Evolutionary conservation across 495 filamentous ascomycete genomes (phyloP).

Genomic region (Astrothelium macrocarpum): DNA sequence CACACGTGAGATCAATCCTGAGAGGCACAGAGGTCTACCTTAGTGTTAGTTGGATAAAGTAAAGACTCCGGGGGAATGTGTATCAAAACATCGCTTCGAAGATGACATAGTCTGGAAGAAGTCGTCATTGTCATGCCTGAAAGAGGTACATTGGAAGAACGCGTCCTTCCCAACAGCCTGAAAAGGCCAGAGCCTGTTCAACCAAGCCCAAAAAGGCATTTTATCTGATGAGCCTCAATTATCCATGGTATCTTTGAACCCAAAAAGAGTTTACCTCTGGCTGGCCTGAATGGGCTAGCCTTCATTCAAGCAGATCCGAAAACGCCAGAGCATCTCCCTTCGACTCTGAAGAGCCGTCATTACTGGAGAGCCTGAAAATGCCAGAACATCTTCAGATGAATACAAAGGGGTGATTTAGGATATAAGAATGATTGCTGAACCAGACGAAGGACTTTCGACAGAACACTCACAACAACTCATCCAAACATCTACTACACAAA

Average conservation of each 20-base stretch:
- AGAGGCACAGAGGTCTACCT: too few relatives aligned
- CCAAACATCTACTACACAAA: neutral
- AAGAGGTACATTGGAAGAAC: neutral
- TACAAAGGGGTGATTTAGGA: neutral
- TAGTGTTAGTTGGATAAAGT: neutral
- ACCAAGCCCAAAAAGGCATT: neutral
- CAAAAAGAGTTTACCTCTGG: too few relatives aligned
- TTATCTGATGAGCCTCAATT: neutral
- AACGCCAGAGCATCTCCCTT: neutral
- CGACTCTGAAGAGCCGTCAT: neutral
- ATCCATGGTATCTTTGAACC: too few relatives aligned
- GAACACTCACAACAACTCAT: neutral
- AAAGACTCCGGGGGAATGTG: neutral
- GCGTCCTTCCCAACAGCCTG: neutral
- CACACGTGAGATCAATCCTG: too few relatives aligned
- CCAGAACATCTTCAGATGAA: neutral
- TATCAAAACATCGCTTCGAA: neutral
- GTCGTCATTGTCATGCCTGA: neutral
- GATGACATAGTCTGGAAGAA: neutral
- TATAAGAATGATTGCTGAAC: neutral
- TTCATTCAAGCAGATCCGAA: too few relatives aligned
- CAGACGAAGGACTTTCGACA: neutral
- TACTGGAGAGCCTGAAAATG: neutral
- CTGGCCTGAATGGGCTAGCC: too few relatives aligned
- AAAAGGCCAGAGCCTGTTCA: neutral